Evolutionary conservation across 1,284 basidiomycete species (phyloP).

Genomic region (Leccinum fallax): DNA sequence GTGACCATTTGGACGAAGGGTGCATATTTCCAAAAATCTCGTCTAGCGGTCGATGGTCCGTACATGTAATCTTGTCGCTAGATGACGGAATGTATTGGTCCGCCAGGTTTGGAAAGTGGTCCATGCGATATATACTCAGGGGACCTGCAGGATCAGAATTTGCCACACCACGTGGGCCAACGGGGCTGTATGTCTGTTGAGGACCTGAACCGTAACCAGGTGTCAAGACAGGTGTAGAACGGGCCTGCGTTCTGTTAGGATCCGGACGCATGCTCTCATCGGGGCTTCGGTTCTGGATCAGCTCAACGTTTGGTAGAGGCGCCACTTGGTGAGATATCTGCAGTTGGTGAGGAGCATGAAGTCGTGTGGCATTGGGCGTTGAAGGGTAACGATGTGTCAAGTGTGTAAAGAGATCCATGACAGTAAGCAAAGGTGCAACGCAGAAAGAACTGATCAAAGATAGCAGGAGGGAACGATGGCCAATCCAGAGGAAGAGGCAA

Average conservation of each 20-base stretch:
- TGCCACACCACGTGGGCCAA: not conserved
- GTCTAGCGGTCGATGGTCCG: conserved; percentile 30
- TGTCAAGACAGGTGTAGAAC: not conserved
- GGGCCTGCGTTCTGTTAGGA: not conserved
- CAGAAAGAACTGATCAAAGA: not conserved
- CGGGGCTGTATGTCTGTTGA: not conserved
- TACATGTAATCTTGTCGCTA: conserved; percentile 32
- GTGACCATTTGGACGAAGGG: conserved; percentile 1
- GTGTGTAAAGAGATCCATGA: conserved; percentile 22
- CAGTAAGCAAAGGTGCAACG: not conserved
- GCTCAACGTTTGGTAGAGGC: not conserved
- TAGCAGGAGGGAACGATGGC: conserved; percentile 1
- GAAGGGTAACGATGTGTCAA: conserved; percentile 24
- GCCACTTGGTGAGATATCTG: not conserved
- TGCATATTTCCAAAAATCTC: conserved; percentile 24
- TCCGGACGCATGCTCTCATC: not conserved
- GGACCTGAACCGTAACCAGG: not conserved
- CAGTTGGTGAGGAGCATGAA: conserved; percentile 6
- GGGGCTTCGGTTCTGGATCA: not conserved
- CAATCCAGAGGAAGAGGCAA: conserved; percentile 1
- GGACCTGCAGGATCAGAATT: not conserved
- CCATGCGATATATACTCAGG: not conserved
- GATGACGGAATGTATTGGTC: conserved; percentile 34
- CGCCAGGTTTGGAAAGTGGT: conserved; percentile 5
- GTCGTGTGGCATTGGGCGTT: not conserved